phyloP scores from a whole-genome alignment of 2,329 filamentous ascomycete genomes.

The Scedosporium apiospermum region DNA sequence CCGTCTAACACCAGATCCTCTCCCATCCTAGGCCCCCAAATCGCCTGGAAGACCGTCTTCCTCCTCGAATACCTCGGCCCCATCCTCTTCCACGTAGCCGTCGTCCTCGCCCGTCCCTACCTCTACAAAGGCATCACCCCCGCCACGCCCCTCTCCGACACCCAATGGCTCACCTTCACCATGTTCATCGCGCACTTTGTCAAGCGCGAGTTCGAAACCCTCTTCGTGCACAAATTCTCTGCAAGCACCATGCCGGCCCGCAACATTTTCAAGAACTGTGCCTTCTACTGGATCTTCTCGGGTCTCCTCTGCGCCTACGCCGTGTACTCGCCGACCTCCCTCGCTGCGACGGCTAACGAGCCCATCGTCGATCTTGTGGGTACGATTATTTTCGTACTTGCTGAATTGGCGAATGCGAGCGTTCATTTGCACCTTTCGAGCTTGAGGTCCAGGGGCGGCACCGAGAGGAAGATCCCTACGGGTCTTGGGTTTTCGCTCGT shows the following conservation, averaged over 20 bases:
- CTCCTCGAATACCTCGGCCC: slow-evolving; percentile 92
- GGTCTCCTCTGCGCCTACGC: slow-evolving; percentile 76
- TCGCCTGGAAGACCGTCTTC: slow-evolving; percentile 89
- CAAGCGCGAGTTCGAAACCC: slow-evolving; percentile 91
- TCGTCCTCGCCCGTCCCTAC: slow-evolving; percentile 63
- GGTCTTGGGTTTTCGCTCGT: slow-evolving; percentile 80
- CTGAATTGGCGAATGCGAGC: slow-evolving; percentile 71
- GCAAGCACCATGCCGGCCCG: slow-evolving; percentile 82
- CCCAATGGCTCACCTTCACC: slow-evolving; percentile 64
- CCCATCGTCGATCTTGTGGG: slow-evolving; percentile 54
- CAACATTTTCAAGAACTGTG: slow-evolving; percentile 93
- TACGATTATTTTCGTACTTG: slow-evolving; percentile 62
- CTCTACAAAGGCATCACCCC: slow-evolving; percentile 32
- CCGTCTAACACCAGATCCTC: slow-evolving; percentile 5
- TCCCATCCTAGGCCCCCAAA: slow-evolving; percentile 59
- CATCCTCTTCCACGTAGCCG: slow-evolving; percentile 72
- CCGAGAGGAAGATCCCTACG: slow-evolving; percentile 76
- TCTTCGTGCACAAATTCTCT: slow-evolving; percentile 93
- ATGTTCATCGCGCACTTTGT: slow-evolving; percentile 77
- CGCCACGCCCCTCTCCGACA: slow-evolving; percentile 45
- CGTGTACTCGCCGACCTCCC: slow-evolving; percentile 69
- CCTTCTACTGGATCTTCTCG: slow-evolving; percentile 84
- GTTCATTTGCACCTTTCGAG: slow-evolving; percentile 71
- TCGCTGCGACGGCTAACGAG: slow-evolving; percentile 45
- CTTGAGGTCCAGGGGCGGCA: slow-evolving; percentile 69